phyloP scores from a whole-genome alignment of 2,329 filamentous ascomycete species.

The Achaetomium macrosporum region DNA sequence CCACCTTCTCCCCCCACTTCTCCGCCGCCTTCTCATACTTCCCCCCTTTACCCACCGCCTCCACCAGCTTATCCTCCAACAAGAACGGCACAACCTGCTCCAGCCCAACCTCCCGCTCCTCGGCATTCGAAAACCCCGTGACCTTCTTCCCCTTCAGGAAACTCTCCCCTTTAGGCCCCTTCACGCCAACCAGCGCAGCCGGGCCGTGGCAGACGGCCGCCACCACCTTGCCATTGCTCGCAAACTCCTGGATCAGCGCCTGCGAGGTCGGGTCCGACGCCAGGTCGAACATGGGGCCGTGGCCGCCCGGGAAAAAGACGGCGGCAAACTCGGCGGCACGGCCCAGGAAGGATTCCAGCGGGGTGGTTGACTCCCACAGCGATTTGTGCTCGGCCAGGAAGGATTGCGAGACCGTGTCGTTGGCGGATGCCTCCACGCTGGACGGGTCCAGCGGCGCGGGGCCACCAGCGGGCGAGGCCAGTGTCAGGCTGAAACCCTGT shows the following conservation, averaged over 20 bases:
- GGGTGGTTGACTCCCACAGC: conserved; percentile 59
- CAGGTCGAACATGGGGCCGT: conserved; percentile 64
- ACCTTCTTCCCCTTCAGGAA: conserved; percentile 48
- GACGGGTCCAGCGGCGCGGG: conserved; percentile 54
- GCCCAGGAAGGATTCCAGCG: conserved; percentile 51
- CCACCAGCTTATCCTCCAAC: conserved; percentile 50
- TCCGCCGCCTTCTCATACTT: conserved; percentile 51
- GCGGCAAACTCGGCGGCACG: conserved; percentile 58
- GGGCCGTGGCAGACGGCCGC: conserved; percentile 66
- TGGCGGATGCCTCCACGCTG: conserved; percentile 50
- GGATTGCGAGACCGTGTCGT: conserved; percentile 44
- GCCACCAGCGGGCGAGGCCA: conserved; percentile 59
- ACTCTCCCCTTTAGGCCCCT: conserved; percentile 43
- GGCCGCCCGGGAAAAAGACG: conserved; percentile 51
- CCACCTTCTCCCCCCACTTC: conserved; percentile 44
- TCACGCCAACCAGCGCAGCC: conserved; percentile 55
- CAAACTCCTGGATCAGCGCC: conserved; percentile 57
- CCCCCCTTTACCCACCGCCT: conserved; percentile 48
- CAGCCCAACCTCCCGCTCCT: conserved; percentile 44
- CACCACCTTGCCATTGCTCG: conserved; percentile 54
- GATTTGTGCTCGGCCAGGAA: conserved; percentile 52
- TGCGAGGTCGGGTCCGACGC: conserved; percentile 51
- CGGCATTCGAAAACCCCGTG: conserved; percentile 54
- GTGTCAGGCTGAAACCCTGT: conserved; percentile 47
- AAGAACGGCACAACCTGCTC: conserved; percentile 49